Evolutionary conservation across 2,329 filamentous ascomycete genomes (phyloP), one percentile per base, ranked within the genome.

Genomic region (Pestalotiopsis sp.): DNA sequence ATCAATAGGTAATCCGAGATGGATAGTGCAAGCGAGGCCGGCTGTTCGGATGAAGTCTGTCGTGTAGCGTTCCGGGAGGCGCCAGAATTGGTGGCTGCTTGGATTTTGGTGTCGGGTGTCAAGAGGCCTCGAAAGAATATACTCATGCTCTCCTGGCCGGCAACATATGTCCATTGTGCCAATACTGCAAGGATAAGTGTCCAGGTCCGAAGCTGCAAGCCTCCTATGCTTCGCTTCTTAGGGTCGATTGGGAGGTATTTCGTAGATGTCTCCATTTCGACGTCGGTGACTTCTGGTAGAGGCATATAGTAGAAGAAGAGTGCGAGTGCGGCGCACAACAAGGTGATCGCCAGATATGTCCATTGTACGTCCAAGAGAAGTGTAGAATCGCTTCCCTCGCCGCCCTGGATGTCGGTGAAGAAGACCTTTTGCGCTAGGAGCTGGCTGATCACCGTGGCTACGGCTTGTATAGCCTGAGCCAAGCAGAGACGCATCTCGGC

Each of bases 271-370:
- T 86, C 83, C 48, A 89, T 81, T 69, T 89, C 87, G 20, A 79
- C 77, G 70, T 89, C 88, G 44, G 81, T 84, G 9, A 89, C 84
- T 71, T 90, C 89, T 0, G 89, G 88, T 2, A 91, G 79, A 0
- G 89, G 89, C 83, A 90, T 88, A 73, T 91, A 91, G 75, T 88
- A 91, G 76, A 91, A 90, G 75, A 91, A 88, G 3, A 91, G 80
- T 0, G 89, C 92, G 2, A 97, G 83, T 3, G 87, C 82, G 65
- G 91, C 92, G 68, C 91, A 92, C 67, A 94, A 90, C 26, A 91
- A 83, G 0, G 92, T 93, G 69, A 95, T 91, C 66, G 90, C 91
- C n/a, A 96, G 85, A 73, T 96, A 96, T 0, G 92, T 92, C 91
- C 91, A 97, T 78, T 96, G 93, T 1, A 95, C 91, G 69, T 91